Evolutionary conservation across 805 yeast genomes (phyloP).

Genomic region (Saturnispora diversa): DNA sequence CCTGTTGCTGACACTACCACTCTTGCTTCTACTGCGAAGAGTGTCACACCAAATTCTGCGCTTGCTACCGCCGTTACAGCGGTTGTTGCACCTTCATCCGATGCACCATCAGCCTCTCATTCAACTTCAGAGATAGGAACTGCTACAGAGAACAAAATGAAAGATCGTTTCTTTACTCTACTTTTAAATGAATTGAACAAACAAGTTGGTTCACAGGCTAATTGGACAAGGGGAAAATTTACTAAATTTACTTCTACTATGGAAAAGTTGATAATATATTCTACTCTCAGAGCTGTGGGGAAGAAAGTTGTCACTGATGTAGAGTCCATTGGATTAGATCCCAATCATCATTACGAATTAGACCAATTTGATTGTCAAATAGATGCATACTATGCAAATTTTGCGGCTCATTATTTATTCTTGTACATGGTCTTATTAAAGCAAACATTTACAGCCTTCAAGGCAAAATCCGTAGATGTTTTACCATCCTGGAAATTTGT

Average conservation of each 20-base stretch:
- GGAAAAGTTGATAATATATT: background rate
- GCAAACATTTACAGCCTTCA: background rate
- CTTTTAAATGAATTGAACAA: no score
- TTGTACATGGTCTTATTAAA: background rate
- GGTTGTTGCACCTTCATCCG: no score
- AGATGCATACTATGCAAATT: constrained; percentile 1
- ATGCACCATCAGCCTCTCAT: no score
- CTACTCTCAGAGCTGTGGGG: constrained; percentile 2
- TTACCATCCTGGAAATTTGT: constrained; percentile 4
- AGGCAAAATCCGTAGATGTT: constrained; percentile 3
- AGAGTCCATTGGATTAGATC: constrained; percentile 2
- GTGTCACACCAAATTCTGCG: no score
- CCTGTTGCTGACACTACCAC: no score
- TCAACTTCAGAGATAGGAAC: no score
- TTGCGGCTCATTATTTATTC: constrained; percentile 2
- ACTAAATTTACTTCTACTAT: background rate
- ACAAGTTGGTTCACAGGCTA: no score
- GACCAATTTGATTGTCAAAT: constrained; percentile 6
- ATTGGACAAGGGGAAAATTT: constrained; percentile 2
- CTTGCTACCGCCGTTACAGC: no score
- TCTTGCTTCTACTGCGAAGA: no score
- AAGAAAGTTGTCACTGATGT: background rate
- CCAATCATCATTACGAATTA: constrained; percentile 4
- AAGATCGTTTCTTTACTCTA: no score
- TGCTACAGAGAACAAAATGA: no score